Evolutionary conservation across 2,329 filamentous ascomycete genomes (phyloP).

Genomic region (Xenoacremonium recifei): DNA sequence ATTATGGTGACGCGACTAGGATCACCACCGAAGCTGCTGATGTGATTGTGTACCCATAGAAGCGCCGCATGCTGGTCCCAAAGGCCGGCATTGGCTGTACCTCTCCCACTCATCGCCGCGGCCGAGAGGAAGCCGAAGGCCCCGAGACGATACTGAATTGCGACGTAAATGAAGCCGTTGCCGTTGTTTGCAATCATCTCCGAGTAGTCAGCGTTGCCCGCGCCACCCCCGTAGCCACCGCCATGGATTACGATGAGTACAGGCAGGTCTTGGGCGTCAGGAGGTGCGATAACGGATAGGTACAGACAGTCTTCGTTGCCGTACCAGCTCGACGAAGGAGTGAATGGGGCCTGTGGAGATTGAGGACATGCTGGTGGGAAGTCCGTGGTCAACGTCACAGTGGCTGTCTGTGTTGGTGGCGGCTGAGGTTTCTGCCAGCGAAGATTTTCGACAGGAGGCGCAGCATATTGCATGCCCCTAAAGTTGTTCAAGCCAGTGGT

Average conservation of each 20-base stretch:
- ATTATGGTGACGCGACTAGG: background rate
- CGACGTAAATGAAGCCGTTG: constrained; percentile 4
- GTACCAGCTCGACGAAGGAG: background rate
- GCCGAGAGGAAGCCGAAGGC: constrained; percentile 14
- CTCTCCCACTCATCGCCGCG: constrained; percentile 7
- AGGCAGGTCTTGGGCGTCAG: background rate
- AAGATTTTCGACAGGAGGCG: background rate
- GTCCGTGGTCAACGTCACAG: background rate
- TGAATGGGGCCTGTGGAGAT: background rate
- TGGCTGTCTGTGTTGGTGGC: background rate
- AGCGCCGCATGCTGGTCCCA: constrained; percentile 43
- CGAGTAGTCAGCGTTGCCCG: background rate
- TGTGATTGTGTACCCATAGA: constrained; percentile 15
- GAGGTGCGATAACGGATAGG: background rate
- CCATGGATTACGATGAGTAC: background rate
- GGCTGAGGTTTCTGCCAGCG: background rate
- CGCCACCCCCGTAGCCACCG: background rate
- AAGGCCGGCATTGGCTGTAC: constrained; percentile 15
- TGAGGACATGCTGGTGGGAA: background rate
- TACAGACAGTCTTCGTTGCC: background rate
- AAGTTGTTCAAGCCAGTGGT: background rate
- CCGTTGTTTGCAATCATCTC: constrained; percentile 1
- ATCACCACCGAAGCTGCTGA: constrained; percentile 16
- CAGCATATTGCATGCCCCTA: background rate
- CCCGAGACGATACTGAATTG: constrained; percentile 10